Conservation (phyloP, 345 rosid species). For the Abelmoschus esculentus region DNA sequence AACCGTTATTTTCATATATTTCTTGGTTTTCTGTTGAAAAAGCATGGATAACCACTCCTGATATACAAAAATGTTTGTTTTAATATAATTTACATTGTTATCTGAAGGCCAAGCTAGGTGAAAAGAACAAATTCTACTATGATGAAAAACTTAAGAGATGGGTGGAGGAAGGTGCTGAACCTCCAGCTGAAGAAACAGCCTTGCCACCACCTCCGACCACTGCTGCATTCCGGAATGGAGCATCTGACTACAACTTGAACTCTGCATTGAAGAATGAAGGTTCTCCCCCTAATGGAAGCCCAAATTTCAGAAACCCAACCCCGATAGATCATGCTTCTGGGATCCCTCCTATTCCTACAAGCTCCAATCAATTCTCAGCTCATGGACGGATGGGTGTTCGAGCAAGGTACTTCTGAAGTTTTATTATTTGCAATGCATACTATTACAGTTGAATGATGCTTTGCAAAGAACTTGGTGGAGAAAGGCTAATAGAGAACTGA, state of each 20-base stretch:
- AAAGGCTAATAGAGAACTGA: background rate
- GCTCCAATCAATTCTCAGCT: conserved; percentile 81
- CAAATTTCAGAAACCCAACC: conserved; percentile 36
- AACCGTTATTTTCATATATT: background rate
- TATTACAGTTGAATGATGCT: background rate
- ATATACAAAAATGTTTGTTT: conserved; percentile 13
- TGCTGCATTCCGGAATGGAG: conserved; percentile 57
- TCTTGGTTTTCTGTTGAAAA: background rate
- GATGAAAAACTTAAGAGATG: conserved; percentile 95
- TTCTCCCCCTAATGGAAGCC: conserved; percentile 44
- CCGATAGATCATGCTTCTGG: conserved; percentile 25
- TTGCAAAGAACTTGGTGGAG: background rate
- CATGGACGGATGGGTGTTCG: conserved; percentile 88
- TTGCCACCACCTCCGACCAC: conserved; percentile 72
- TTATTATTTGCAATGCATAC: background rate
- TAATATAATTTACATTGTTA: conserved; percentile 1
- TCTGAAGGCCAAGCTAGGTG: conserved; percentile 91
- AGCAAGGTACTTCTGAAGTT: conserved; percentile 48
- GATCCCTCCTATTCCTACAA: conserved; percentile 71
- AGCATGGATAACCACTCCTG: background rate
- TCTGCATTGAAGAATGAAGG: conserved; percentile 47
- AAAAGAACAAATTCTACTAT: conserved; percentile 73
- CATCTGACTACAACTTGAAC: conserved; percentile 52
- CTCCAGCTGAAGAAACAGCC: conserved; percentile 75
- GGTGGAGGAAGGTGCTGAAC: conserved; percentile 94